These are phyloP conservation scores for Neofusicoccum laricinum DNA, from an alignment of 2,329 filamentous ascomycete species.

Conservation along the genomic window DNA sequence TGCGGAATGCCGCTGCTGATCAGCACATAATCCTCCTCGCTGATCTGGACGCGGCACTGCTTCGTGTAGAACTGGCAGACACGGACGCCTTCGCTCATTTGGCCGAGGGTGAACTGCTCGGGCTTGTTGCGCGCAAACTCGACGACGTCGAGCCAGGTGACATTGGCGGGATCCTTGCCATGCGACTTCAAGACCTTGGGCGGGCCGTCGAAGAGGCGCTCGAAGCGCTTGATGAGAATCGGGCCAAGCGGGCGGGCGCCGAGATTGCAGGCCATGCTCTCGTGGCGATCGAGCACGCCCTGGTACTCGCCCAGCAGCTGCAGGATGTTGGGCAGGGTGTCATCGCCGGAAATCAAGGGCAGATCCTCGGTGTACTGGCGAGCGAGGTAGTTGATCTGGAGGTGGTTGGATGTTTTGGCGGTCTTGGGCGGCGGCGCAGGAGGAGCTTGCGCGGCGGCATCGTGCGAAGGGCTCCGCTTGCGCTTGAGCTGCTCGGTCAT, in stretches of 20 bases:
- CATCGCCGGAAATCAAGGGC: slow-evolving; percentile 61
- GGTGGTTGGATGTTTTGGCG: slow-evolving; percentile 56
- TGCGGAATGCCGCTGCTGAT: slow-evolving; percentile 81
- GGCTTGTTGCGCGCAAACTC: slow-evolving; percentile 79
- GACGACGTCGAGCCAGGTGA: slow-evolving; percentile 84
- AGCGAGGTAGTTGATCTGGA: slow-evolving; percentile 67
- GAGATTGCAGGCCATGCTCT: slow-evolving; percentile 81
- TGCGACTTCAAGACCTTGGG: slow-evolving; percentile 65
- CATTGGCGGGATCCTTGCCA: slow-evolving; percentile 58
- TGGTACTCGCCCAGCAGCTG: slow-evolving; percentile 76
- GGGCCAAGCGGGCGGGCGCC: slow-evolving; percentile 80
- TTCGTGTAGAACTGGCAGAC: slow-evolving; percentile 81
- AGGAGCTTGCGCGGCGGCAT: slow-evolving; percentile 27
- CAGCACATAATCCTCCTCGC: slow-evolving; percentile 81
- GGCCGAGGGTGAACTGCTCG: slow-evolving; percentile 70
- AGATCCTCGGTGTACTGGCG: slow-evolving; percentile 61
- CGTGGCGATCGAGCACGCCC: slow-evolving; percentile 78
- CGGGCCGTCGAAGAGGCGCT: slow-evolving; percentile 79
- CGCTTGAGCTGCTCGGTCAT: slow-evolving; percentile 41
- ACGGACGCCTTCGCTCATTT: slow-evolving; percentile 64
- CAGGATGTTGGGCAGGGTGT: slow-evolving; percentile 71
- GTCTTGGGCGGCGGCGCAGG: slow-evolving; percentile 46
- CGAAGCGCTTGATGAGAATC: slow-evolving; percentile 80
- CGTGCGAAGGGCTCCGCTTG: slow-evolving; percentile 44
- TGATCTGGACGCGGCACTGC: slow-evolving; percentile 78